Percentiles rank a stretch among this genome's conserved stretches.
Conservation (phyloP, 805 yeast species). For the Torulaspora quercuum region DNA sequence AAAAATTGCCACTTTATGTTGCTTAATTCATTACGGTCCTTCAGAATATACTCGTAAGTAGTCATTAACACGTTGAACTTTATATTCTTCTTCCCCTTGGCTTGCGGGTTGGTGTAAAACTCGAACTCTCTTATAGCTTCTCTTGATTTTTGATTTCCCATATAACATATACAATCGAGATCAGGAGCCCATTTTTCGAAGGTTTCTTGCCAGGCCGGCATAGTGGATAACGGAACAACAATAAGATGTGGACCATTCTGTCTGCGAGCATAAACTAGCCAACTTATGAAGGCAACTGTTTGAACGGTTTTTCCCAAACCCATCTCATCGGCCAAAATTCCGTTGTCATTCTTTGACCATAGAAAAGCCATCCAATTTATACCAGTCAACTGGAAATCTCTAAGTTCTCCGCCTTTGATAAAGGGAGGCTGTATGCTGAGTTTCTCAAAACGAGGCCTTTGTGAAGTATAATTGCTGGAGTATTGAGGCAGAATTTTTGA, state of each 20-base stretch:
- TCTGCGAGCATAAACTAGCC: conserved; percentile 92
- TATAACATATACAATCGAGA: conserved; percentile 83
- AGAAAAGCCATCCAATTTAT: conserved; percentile 99
- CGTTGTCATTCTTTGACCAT: conserved; percentile 97
- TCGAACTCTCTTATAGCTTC: conserved; percentile 79
- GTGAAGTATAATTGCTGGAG: conserved; percentile 63
- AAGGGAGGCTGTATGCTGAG: conserved; percentile 81
- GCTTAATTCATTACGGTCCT: conserved; percentile 80
- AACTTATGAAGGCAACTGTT: conserved; percentile 88
- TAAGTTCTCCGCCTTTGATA: conserved; percentile 83
- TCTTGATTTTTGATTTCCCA: conserved; percentile 89
- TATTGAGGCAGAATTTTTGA: conserved; percentile 81
- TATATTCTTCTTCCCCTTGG: conserved; percentile 51
- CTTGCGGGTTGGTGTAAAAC: conserved; percentile 59
- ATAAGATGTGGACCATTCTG: conserved; percentile 97
- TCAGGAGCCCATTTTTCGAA: conserved; percentile 98
- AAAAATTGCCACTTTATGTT: conserved; percentile 88
- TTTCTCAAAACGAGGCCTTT: conserved; percentile 87
- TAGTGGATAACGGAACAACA: conserved; percentile 92
- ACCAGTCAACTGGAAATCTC: conserved; percentile 98
- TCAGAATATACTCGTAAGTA: conserved; percentile 92
- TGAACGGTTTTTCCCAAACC: conserved; percentile 98
- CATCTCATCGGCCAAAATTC: conserved; percentile 98
- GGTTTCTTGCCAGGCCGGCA: conserved; percentile 99
- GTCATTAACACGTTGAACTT: conserved; percentile 91